Conservation (phyloP, 1,284 basidiomycete species). For the Peniophora sp. region DNA sequence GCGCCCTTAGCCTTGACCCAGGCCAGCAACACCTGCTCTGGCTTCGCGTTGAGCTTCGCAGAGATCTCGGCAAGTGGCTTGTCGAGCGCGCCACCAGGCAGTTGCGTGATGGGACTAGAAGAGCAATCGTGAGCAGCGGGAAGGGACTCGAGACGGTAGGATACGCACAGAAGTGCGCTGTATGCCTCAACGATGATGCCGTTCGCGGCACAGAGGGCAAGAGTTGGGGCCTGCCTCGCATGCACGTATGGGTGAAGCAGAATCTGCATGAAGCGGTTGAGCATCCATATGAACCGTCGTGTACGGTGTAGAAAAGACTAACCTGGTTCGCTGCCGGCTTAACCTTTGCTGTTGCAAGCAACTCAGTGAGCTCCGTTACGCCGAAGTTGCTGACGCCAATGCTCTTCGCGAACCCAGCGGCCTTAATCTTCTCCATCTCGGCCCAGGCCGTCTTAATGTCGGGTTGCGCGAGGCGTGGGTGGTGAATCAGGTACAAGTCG, state of each 20-base stretch:
- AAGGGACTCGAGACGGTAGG: not conserved
- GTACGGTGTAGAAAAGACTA: conserved; percentile 1
- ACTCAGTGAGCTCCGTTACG: conserved; percentile 46
- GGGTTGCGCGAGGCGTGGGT: conserved; percentile 32
- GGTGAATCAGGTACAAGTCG: conserved; percentile 69
- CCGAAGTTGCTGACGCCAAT: conserved; percentile 79
- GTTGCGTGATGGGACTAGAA: conserved; percentile 56
- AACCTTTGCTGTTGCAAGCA: conserved; percentile 50
- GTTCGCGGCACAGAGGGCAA: conserved; percentile 51
- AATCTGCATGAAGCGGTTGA: conserved; percentile 30
- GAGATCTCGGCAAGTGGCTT: conserved; percentile 50
- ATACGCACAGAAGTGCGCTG: conserved; percentile 50
- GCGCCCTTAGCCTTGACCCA: conserved; percentile 64
- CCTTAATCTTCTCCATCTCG: conserved; percentile 58
- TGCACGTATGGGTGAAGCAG: conserved; percentile 69
- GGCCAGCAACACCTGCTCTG: conserved; percentile 65
- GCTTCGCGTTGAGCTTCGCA: conserved; percentile 44
- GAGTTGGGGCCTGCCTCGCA: conserved; percentile 37
- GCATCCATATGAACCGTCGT: not conserved
- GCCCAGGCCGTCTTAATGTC: conserved; percentile 54
- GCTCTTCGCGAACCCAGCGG: conserved; percentile 58
- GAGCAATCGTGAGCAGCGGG: not conserved
- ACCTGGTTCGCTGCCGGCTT: conserved; percentile 77
- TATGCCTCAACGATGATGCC: conserved; percentile 70
- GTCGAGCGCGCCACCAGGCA: conserved; percentile 71